Base-by-base conservation (phyloP, 106 monocot genomes). In the Allium sativum region DNA sequence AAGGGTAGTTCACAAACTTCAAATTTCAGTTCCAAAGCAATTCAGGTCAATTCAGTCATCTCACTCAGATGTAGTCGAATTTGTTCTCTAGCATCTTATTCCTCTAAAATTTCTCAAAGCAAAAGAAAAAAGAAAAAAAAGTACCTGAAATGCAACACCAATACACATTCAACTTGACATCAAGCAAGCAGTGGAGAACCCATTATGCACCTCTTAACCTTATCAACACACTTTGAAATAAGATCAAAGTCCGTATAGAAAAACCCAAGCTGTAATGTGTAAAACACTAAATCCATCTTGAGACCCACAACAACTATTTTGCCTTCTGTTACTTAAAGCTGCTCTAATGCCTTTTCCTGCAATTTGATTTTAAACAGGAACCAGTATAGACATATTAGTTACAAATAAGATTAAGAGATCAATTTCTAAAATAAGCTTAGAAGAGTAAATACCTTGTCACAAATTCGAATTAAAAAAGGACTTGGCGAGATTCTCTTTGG, bases 261-360 rank as follows among this genome's bases (percentile, higher is more conserved):
- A 71, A 96, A 87, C 16, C 96, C 90, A 65, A 91, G 74, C 52
- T 96, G 90, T 31, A 96, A 70, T 0, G 96, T 87, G 76, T 96
- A 80, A 73, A 96, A 96, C 20, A 91, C 96, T 40, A 91, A 69
- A 66, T 96, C 96, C 96, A 96, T 96, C 76, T 96, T 96, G 76
- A 90, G 96, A 48, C 96, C 96, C 4, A 96, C 91, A 45, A 90
- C 96, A 74, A 96, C 96, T 59, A 90, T 96, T 82, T 91, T 96
- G 12, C 87, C 84, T 74, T 96, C 96, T 12, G 96, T 96, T 68
- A 78, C 48, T 74, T 96, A 90, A 10, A 96, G 91, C 68, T 96
- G 96, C 53, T 96, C 96, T 52, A 96, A 65, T 44, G 96, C 90
- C 61, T 82, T 96, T 40, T 96, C 96, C 96, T 96, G 77, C 18